Base-by-base conservation (phyloP, 2,329 filamentous ascomycete species). In the Lizonia empirigonia region DNA sequence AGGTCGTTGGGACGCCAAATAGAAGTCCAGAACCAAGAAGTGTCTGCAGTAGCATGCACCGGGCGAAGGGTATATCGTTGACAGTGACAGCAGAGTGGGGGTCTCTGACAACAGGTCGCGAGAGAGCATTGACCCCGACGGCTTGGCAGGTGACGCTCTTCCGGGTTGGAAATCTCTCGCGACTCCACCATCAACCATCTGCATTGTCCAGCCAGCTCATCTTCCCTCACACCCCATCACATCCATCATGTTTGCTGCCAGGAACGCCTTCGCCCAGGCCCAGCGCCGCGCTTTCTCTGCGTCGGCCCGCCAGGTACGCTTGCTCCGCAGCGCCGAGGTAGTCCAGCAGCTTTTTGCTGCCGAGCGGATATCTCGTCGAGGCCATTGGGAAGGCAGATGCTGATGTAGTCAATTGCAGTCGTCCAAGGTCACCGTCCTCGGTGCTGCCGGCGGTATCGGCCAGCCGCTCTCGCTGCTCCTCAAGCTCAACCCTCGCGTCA, bases 401-500 rank as follows among this genome's bases (percentile, higher is more conserved):
- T 74, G 51, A 73, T 48, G 26, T 24, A 19, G 24, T 18, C 7
- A 23, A 58, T 22, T 67, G 53, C 64, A 99, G 94, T 85, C 91
- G 74, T 95, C 92, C 80, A 97, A 97, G 86, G 94, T 99, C 71
- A 86, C 92, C 74, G 91, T 99, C 67, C 90, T 97, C 77, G 94
- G 94, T 83, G 94, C 94, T 67, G 89, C 89, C 73, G 94, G 94
- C 81, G 94, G 94, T 79, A 99, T 99, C 81, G 94, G 94, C 78
- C 94, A 99, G 78, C 94, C 94, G 73, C 83, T 99, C 72, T 99
- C 94, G 53, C 89, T 99, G 65, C 88, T 99, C 74, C 85, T 99
- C 78, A 99, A 99, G 91, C 87, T 97, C 76, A 97, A 97, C 88
- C 91, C 92, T 69, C 85, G 90, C 74, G 93, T 97, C 68, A 88